phyloP scores from a whole-genome alignment of 1,284 basidiomycete species.

The Ganoderma sinense region DNA sequence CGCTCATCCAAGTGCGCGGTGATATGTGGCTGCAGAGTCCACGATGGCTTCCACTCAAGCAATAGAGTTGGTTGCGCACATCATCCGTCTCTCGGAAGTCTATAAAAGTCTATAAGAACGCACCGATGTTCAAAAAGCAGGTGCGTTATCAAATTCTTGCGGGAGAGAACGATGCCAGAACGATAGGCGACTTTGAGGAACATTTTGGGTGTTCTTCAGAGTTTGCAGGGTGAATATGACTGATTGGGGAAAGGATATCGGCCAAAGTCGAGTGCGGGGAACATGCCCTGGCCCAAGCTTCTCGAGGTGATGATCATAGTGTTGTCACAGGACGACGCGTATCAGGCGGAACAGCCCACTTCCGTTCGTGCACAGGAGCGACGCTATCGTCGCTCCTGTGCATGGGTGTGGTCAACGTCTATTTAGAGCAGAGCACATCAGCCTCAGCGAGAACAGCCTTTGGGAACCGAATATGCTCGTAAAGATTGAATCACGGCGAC shows the following conservation, averaged over 20 bases:
- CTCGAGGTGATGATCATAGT: background rate
- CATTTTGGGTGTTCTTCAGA: background rate
- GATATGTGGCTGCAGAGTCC: background rate
- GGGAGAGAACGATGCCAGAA: background rate
- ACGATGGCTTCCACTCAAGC: background rate
- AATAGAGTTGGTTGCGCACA: background rate
- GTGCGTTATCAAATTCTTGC: background rate
- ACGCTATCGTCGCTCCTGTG: background rate
- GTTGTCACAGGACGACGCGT: background rate
- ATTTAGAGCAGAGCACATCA: background rate
- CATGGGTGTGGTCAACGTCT: background rate
- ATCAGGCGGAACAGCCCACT: background rate
- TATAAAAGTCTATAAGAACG: background rate
- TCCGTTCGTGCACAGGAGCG: background rate
- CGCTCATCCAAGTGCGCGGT: conserved; percentile 6
- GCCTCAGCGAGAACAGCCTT: background rate
- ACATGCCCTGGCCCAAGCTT: background rate
- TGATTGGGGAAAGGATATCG: background rate
- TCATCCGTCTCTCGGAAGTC: too few relatives aligned
- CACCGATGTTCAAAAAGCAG: background rate
- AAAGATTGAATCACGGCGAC: background rate
- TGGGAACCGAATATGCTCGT: background rate
- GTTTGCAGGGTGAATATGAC: background rate
- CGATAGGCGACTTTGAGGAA: background rate
- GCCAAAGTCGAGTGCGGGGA: background rate